Conservation (phyloP, 345 rosid genomes). For the Pistacia atlantica region DNA sequence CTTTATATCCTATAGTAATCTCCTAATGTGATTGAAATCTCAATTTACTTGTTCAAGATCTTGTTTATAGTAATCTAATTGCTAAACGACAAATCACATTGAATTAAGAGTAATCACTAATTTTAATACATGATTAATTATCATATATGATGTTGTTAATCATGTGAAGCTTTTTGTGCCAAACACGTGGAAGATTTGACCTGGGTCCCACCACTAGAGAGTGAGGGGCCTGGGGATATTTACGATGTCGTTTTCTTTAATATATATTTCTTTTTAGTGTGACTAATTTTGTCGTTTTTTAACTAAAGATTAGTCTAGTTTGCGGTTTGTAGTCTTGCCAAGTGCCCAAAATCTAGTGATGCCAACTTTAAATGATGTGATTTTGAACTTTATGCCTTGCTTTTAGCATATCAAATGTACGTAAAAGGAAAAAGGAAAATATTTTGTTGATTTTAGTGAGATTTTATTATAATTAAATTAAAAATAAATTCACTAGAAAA, state of each 20-base stretch:
- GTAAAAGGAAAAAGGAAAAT: too few relatives aligned
- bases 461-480: too few relatives aligned
- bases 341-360: neutral
- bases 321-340: neutral
- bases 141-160: neutral
- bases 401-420: too few relatives aligned
- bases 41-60: neutral
- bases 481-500: too few relatives aligned
- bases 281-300: neutral
- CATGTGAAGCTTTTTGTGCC: neutral
- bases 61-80: neutral
- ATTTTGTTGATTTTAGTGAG: too few relatives aligned
- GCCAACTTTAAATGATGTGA: too few relatives aligned
- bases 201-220: neutral
- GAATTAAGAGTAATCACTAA: slow-evolving; percentile 15
- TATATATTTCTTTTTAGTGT: neutral
- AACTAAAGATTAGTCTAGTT: neutral
- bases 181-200: neutral
- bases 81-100: slow-evolving; percentile 16
- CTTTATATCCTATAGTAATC: slow-evolving; percentile 14
- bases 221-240: neutral
- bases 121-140: neutral
- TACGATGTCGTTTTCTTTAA: neutral
- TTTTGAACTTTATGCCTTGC: too few relatives aligned
- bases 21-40: slow-evolving; percentile 16